Percentiles rank a stretch among this genome's conserved stretches.
Evolutionary conservation across 306 rosid genomes (phyloP).

Genomic region (Biancaea sappan): DNA sequence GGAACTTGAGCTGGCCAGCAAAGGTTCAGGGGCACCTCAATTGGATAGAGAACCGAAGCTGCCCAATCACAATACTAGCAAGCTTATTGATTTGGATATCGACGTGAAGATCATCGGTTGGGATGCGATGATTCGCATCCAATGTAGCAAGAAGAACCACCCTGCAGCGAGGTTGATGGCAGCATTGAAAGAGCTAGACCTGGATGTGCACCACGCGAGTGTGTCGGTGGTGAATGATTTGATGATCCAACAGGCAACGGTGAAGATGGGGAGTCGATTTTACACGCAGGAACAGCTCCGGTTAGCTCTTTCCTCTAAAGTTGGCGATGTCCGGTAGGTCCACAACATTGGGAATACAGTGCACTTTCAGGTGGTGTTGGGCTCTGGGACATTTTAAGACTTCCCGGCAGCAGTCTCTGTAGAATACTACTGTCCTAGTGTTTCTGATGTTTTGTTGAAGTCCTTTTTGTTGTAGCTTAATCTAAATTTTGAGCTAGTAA

Average conservation of each 20-base stretch:
- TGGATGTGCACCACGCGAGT: constrained; percentile 94
- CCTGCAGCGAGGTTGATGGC: constrained; percentile 89
- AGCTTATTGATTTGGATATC: constrained; percentile 61
- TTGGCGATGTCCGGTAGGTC: constrained; percentile 52
- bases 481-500: constrained; percentile 40
- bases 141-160: constrained; percentile 85
- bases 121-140: constrained; percentile 93
- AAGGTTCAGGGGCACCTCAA: constrained; percentile 34
- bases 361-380: constrained; percentile 8
- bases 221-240: constrained; percentile 87
- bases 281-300: constrained; percentile 93
- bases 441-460: not conserved
- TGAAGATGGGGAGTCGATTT: constrained; percentile 82
- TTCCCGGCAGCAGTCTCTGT: constrained; percentile 57
- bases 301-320: constrained; percentile 61
- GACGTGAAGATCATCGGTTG: constrained; percentile 93
- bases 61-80: constrained; percentile 28
- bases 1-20: constrained; percentile 5
- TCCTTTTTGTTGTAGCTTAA: constrained; percentile 35
- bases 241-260: constrained; percentile 96
- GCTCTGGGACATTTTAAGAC: constrained; percentile 61
- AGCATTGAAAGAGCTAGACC: constrained; percentile 82
- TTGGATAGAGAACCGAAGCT: constrained; percentile 39
- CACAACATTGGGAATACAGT: not conserved
- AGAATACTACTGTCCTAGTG: constrained; percentile 23